Base-by-base conservation (phyloP, 192 early-diverging fungal genomes). In the Rhizoclosmatium sp. region DNA sequence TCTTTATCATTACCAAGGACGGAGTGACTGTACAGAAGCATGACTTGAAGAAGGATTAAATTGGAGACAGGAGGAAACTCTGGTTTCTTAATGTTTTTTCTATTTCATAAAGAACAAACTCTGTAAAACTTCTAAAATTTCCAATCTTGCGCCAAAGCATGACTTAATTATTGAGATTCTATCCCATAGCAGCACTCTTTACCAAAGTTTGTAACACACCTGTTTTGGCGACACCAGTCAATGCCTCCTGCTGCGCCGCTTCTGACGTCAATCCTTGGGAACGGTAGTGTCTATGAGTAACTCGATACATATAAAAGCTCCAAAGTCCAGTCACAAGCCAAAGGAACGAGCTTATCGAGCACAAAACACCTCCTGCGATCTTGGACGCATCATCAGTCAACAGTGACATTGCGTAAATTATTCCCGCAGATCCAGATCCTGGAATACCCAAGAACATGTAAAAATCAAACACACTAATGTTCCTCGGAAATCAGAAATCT, bases 41-140 rank as follows among this genome's bases (percentile, higher is more conserved):
- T 78, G 89, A 87, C 66, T 89, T 99, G 86, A 99, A 97, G 93
- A 91, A 87, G 81, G 98, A 99, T 90, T 99, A 91, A 85, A 23
- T 7, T 59, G 58, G 10, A 19, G 7, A 31, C 31, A 31, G 31
- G 31, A 31, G 31, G 31, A 31, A 31, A 31, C 31, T 31, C 31
- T 31, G 31, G 49, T 44, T 72, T 59, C 19, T 72, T 72, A 7
- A 5, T 69, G 62, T 48, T 7, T 48, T 68, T 68, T 44, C 21
- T 68, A 42, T 14, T 68, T 62, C 21, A 62, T 19, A 62, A 62
- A 62, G 21, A 19, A 31, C 23, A 19, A 40, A 62, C 7, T 54
- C 9, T 12, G 51, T 54, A 12, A 54, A 54, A 54, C 51, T 54
- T 54, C 9, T 12, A 54, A 54, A 54, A 54, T 54, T 54, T 54